Evolutionary conservation across 1,284 basidiomycete genomes (phyloP), one percentile per base, ranked within the genome.

Genomic region (Marasmius sp.): DNA sequence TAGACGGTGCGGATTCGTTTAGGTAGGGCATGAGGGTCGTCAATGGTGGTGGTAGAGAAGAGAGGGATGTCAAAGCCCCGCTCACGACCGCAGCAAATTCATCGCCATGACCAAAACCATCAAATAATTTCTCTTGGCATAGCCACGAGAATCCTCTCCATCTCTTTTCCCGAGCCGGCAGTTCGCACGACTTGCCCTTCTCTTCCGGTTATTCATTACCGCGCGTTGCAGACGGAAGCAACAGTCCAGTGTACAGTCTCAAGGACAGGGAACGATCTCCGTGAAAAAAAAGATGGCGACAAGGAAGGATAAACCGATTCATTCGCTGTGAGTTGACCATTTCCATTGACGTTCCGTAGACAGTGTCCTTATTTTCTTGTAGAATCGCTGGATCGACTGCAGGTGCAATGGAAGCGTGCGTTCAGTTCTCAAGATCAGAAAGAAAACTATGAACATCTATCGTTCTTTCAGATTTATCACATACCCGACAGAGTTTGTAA

Each of bases 401-500:
- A 18, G 97, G 97, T 18, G 95, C 92, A 2, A 83, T 98, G 56
- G 97, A 98, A 80, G 94, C 90, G 89, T 92, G 73, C 18, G 52
- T 54, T 18, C 20, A 11, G 34, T 5, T 36, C 27, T 27, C 37
- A 11, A 37, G 34, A 18, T n/a, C 33, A 8, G 12, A 36, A 14
- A 18, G 52, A 54, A 37, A 18, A 36, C 6, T 18, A 9, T 14
- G n/a, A 36, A 38, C 10, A 3, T 54, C 10, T 33, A 22, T 27
- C 34, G n/a, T 43, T 36, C 43, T n/a, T n/a, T 11, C 69, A 91
- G 88, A 59, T 89, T 90, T 75, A 76, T 89, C 65, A 92, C 92
- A n/a, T 96, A 95, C 68, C 96, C 97, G 0, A 92, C 95, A 6
- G 97, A 99, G 73, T 95, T 88, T 70, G 89, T 96, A 61, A 98